These are phyloP conservation scores for Mortierella antarctica DNA, from an alignment of 192 early-diverging fungal species.

Conservation along the genomic window DNA sequence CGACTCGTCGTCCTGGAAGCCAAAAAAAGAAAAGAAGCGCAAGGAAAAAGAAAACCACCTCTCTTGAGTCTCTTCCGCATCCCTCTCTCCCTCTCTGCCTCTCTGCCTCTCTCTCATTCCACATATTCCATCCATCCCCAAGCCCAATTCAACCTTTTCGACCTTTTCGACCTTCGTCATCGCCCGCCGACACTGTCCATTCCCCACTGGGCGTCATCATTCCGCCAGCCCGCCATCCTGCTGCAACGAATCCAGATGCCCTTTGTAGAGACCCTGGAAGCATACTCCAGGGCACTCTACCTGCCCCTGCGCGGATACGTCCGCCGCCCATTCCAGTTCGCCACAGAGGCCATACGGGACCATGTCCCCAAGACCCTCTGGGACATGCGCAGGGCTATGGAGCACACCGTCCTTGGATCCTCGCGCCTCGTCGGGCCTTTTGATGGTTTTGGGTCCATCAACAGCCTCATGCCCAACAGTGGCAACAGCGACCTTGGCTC, in stretches of 20 bases:
- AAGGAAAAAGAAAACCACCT: too few species aligned
- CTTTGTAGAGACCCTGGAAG: conserved; percentile 55
- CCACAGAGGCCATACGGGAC: conserved; percentile 44
- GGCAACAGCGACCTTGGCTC: background rate
- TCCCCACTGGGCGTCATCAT: background rate
- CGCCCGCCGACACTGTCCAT: background rate
- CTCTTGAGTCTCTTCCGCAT: too few species aligned
- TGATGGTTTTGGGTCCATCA: background rate
- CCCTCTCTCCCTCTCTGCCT: background rate
- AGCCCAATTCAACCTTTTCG: background rate
- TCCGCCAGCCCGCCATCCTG: conserved; percentile 20
- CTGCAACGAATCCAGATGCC: conserved; percentile 56
- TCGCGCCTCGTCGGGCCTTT: conserved; percentile 8
- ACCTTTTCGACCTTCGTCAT: background rate
- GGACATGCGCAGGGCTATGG: conserved; percentile 35
- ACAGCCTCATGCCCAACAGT: background rate
- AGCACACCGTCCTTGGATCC: conserved; percentile 19
- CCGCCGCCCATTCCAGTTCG: conserved; percentile 45
- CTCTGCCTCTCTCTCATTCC: background rate
- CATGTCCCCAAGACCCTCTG: conserved; percentile 26
- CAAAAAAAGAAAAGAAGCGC: too few species aligned
- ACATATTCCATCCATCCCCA: background rate
- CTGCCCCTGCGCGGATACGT: conserved; percentile 46
- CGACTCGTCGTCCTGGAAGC: too few species aligned
- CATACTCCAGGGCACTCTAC: conserved; percentile 56